phyloP scores from a whole-genome alignment of 148 eudicot species.

The Simmondsia chinensis region DNA sequence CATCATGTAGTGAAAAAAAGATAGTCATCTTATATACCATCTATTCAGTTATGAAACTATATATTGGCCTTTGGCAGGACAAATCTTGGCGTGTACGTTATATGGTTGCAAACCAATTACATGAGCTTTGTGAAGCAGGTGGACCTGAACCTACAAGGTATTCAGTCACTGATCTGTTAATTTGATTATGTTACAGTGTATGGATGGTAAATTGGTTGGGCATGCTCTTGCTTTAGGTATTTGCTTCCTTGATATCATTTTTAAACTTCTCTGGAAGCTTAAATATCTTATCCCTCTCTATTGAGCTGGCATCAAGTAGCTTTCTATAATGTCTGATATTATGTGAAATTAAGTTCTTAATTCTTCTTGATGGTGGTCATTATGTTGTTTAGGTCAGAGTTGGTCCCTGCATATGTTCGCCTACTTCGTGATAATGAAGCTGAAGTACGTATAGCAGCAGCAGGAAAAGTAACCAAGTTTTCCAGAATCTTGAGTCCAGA shows the following conservation, averaged over 20 bases:
- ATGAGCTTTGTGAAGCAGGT: conserved; percentile 98
- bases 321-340: no score
- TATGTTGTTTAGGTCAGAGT: conserved; percentile 51
- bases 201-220: no score
- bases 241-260: no score
- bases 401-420: conserved; percentile 86
- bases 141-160: conserved; percentile 95
- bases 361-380: no score
- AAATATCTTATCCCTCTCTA: no score
- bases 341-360: no score
- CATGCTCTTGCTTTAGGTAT: no score
- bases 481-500: conserved; percentile 66
- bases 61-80: conserved; percentile 37
- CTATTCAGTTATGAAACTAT: neutral
- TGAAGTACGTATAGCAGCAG: conserved; percentile 93
- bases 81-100: conserved; percentile 99
- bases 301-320: no score
- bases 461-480: conserved; percentile 82
- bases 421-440: conserved; percentile 90
- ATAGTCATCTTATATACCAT: neutral
- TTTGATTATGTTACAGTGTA: no score
- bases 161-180: neutral
- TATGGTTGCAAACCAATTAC: conserved; percentile 96
- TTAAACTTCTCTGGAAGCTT: no score
- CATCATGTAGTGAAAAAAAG: neutral